A percentile compares a stretch with the other conserved stretches of the same genome.
phyloP scores from a whole-genome alignment of 768 basidiomycete species.

The Russula sp. region DNA sequence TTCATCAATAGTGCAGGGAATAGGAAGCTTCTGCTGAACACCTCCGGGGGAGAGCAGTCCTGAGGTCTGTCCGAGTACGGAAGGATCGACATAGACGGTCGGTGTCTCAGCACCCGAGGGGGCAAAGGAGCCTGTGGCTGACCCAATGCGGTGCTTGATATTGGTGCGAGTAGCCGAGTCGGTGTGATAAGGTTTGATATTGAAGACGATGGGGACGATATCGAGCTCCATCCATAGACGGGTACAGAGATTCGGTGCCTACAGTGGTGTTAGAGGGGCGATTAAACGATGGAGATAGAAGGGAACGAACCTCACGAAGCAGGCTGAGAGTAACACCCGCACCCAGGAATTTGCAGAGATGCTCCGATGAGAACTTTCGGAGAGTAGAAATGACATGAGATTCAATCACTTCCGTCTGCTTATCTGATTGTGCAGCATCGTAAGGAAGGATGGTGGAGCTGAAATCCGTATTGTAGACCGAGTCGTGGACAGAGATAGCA shows the following conservation, averaged over 20 bases:
- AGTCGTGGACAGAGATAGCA: conserved; percentile 77
- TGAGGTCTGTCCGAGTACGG: conserved; percentile 39
- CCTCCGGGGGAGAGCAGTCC: conserved; percentile 39
- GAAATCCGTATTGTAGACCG: conserved; percentile 79
- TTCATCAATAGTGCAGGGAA: conserved; percentile 72
- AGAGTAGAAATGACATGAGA: conserved; percentile 56
- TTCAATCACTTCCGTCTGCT: conserved; percentile 58
- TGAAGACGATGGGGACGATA: conserved; percentile 80
- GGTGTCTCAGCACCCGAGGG: conserved; percentile 75
- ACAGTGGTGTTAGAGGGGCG: conserved; percentile 24
- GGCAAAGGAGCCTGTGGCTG: conserved; percentile 71
- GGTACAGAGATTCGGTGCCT: conserved; percentile 80
- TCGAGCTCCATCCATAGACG: conserved; percentile 79
- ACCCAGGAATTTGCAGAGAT: conserved; percentile 83
- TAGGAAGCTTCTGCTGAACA: conserved; percentile 55
- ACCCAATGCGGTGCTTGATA: conserved; percentile 76
- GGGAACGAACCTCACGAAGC: conserved; percentile 52
- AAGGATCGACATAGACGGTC: conserved; percentile 56
- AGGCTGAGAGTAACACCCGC: conserved; percentile 70
- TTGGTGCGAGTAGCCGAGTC: conserved; percentile 75
- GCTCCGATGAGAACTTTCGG: conserved; percentile 66
- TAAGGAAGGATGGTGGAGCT: conserved; percentile 52
- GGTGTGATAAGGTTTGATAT: conserved; percentile 78
- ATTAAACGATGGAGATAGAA: conserved; percentile 1
- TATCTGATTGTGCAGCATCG: conserved; percentile 43